Percentiles rank a stretch among this genome's conserved stretches.
phyloP scores from a whole-genome alignment of 371 early-diverging fungal genomes.

The Circinella umbellata region DNA sequence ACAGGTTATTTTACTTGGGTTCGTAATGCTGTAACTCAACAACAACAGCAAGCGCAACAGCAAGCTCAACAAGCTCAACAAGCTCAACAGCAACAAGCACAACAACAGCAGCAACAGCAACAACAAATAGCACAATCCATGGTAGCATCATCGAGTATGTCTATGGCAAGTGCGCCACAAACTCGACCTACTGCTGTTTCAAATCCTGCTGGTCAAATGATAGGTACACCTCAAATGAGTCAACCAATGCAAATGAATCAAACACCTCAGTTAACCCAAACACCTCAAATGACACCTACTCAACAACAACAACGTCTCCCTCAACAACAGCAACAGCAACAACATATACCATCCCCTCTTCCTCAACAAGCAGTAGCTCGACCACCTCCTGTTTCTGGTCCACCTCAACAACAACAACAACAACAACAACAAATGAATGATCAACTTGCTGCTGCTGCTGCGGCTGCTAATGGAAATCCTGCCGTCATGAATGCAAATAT shows the following conservation, averaged over 20 bases:
- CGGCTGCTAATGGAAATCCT: too few species aligned
- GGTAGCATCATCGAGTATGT: neutral
- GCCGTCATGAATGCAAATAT: conserved; percentile 8
- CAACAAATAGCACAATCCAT: conserved; percentile 22
- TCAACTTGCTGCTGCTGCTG: conserved; percentile 4
- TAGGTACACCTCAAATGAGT: neutral
- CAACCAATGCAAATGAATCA: conserved; percentile 6
- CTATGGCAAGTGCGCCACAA: neutral
- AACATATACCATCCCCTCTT: conserved; percentile 7
- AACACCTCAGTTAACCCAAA: conserved; percentile 12
- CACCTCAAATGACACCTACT: conserved; percentile 19
- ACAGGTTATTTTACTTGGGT: conserved; percentile 55
- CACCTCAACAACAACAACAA: conserved; percentile 20
- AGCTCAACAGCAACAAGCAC: too few species aligned
- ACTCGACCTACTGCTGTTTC: neutral
- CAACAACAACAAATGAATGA: conserved; percentile 11
- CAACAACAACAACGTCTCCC: conserved; percentile 29
- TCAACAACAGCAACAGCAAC: conserved; percentile 28
- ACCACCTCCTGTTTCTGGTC: conserved; percentile 7
- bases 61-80: too few species aligned
- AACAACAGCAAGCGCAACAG: too few species aligned
- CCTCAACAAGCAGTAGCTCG: conserved; percentile 5
- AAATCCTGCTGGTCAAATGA: neutral
- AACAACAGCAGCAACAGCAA: too few species aligned
- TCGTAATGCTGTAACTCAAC: conserved; percentile 23